phyloP scores from a whole-genome alignment of 2,329 filamentous ascomycete species.

The Colletotrichum somersetense region DNA sequence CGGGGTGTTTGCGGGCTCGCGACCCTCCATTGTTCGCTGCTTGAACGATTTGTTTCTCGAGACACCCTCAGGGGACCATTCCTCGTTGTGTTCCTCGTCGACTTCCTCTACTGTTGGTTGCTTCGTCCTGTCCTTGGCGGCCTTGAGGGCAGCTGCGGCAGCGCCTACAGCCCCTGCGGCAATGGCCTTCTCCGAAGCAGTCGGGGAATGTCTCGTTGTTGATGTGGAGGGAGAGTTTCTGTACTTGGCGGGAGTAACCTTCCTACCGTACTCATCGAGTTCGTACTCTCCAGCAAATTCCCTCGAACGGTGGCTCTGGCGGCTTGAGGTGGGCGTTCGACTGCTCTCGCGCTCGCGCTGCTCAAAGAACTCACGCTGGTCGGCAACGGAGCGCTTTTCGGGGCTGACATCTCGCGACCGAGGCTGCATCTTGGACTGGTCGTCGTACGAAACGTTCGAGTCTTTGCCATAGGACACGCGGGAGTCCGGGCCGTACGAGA shows the following conservation, averaged over 20 bases:
- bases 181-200: conserved; percentile 69
- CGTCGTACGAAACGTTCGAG: conserved; percentile 54
- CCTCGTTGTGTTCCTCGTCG: conserved; percentile 51
- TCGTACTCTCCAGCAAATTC: conserved; percentile 68
- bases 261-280: conserved; percentile 68
- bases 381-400: conserved; percentile 57
- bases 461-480: conserved; percentile 48
- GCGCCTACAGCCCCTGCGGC: conserved; percentile 68
- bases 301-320: conserved; percentile 54
- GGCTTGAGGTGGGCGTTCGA: conserved; percentile 53
- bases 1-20: conserved; percentile 67
- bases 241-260: conserved; percentile 61
- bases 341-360: conserved; percentile 56
- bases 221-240: conserved; percentile 67
- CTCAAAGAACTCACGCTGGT: conserved; percentile 54
- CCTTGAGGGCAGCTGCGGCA: conserved; percentile 65
- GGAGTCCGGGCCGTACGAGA: conserved; percentile 46
- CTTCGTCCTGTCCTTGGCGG: conserved; percentile 58
- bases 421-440: conserved; percentile 48
- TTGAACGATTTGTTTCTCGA: conserved; percentile 75
- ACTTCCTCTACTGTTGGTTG: conserved; percentile 52
- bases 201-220: conserved; percentile 59
- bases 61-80: conserved; percentile 63
- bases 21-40: conserved; percentile 70
- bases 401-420: conserved; percentile 54